These are phyloP conservation scores for Begonia loranthoides DNA, from an alignment of 306 rosid species.

Conservation along the genomic window DNA sequence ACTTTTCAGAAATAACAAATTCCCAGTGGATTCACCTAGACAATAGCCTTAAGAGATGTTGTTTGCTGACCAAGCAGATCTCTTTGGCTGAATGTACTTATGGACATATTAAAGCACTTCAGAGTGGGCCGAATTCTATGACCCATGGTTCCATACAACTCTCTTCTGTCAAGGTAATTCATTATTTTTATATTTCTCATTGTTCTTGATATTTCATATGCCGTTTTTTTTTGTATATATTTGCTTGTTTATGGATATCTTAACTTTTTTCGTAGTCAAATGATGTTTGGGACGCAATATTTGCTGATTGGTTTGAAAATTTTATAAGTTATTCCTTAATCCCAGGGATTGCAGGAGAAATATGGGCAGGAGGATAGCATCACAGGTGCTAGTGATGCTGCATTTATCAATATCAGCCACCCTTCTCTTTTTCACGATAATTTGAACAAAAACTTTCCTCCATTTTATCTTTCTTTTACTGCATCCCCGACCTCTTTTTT, in stretches of 20 bases:
- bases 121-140: conserved; percentile 27
- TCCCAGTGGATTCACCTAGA: conserved; percentile 69
- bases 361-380: conserved; percentile 36
- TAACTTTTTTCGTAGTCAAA: neutral
- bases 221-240: neutral
- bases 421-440: conserved; percentile 23
- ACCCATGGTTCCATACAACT: conserved; percentile 20
- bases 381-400: conserved; percentile 43
- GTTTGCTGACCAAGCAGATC: conserved; percentile 57
- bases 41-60: conserved; percentile 46
- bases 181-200: neutral
- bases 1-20: conserved; percentile 42
- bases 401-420: conserved; percentile 18
- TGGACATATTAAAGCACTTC: conserved; percentile 71
- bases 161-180: conserved; percentile 46
- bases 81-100: conserved; percentile 77
- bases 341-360: conserved; percentile 41
- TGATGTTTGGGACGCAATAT: neutral
- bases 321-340: conserved; percentile 8
- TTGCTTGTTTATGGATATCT: neutral
- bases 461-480: conserved; percentile 62
- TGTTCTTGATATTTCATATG: no score
- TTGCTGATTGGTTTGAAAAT: neutral
- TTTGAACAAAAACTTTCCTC: conserved; percentile 37
- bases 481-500: conserved; percentile 80